These are phyloP conservation scores for Colletotrichum camelliae DNA, from an alignment of 2,329 filamentous ascomycete genomes.

Conservation along the genomic window DNA sequence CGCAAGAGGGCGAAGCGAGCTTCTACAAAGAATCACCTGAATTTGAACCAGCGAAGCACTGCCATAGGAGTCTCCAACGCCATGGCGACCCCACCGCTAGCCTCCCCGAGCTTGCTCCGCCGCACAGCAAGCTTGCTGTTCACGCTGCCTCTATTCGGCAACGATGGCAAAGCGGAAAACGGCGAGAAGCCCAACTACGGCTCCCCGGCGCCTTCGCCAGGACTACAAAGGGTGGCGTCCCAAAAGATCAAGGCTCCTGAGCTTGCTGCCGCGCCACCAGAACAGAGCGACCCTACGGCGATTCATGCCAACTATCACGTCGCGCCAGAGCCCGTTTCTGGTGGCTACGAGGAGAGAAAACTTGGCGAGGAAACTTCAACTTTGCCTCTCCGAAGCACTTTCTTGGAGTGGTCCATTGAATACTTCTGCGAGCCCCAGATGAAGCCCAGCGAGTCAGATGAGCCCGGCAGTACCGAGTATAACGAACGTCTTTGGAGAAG, in stretches of 20 bases:
- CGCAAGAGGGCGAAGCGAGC: slow-evolving; percentile 54
- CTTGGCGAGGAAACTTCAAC: slow-evolving; percentile 56
- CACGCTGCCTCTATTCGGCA: slow-evolving; percentile 57
- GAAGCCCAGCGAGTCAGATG: slow-evolving; percentile 94
- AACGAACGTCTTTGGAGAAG: slow-evolving; percentile 94
- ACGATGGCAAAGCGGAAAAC: slow-evolving; percentile 46
- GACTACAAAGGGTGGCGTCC: slow-evolving; percentile 40
- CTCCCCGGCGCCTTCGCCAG: slow-evolving; percentile 33
- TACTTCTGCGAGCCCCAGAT: slow-evolving; percentile 99
- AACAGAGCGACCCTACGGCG: slow-evolving; percentile 74
- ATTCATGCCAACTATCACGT: slow-evolving; percentile 75
- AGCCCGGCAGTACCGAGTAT: slow-evolving; percentile 95
- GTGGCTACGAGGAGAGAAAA: slow-evolving; percentile 71
- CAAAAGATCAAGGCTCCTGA: slow-evolving; percentile 47
- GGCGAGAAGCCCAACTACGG: slow-evolving; percentile 9
- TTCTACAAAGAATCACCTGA: slow-evolving; percentile 48
- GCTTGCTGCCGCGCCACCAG: slow-evolving; percentile 62
- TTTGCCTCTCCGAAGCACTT: slow-evolving; percentile 81
- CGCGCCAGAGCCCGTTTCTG: slow-evolving; percentile 80
- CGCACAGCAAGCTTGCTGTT: slow-evolving; percentile 70
- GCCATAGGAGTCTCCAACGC: slow-evolving; percentile 40
- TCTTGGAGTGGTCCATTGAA: slow-evolving; percentile 94
- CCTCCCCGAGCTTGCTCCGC: slow-evolving; percentile 64
- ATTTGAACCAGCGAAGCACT: slow-evolving; percentile 48
- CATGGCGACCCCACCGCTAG: slow-evolving; percentile 46